phyloP scores from a whole-genome alignment of 768 basidiomycete species.

The Mycena latifolia region DNA sequence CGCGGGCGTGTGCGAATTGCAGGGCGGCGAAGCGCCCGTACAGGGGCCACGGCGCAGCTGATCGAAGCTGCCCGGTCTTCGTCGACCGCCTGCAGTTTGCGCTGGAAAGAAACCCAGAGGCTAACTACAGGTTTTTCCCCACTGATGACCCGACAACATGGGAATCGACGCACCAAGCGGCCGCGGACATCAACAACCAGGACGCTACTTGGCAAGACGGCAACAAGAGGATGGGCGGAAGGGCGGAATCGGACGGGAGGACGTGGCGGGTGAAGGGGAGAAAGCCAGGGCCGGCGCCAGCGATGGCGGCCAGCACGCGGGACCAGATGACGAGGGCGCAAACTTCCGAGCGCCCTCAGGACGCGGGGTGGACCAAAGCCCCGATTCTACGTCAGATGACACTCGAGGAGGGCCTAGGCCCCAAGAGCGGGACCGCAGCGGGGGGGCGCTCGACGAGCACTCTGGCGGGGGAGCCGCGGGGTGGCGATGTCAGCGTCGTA shows the following conservation, averaged over 20 bases:
- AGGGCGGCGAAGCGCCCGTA: neutral
- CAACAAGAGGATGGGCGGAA: neutral
- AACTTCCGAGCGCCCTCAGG: no score
- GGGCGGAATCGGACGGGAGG: neutral
- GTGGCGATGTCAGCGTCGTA: no score
- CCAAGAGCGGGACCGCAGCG: no score
- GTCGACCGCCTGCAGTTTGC: neutral
- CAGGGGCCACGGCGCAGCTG: slow-evolving; percentile 43
- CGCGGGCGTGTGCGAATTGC: slow-evolving; percentile 41
- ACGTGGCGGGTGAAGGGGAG: neutral
- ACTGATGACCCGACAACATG: slow-evolving; percentile 22
- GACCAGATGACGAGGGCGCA: no score
- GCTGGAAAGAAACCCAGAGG: slow-evolving; percentile 24
- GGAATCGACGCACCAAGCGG: neutral
- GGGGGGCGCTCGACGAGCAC: no score
- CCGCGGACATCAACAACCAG: neutral
- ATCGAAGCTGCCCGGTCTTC: slow-evolving; percentile 40
- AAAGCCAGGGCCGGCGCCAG: neutral
- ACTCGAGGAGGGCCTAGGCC: no score
- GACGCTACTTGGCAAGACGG: neutral
- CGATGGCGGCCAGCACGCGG: neutral
- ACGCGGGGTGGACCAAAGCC: no score
- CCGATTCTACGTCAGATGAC: neutral
- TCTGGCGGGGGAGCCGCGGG: no score
- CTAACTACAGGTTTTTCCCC: slow-evolving; percentile 35